Base-by-base conservation (phyloP, 1,284 basidiomycete species). In the Thecaphora frezii region DNA sequence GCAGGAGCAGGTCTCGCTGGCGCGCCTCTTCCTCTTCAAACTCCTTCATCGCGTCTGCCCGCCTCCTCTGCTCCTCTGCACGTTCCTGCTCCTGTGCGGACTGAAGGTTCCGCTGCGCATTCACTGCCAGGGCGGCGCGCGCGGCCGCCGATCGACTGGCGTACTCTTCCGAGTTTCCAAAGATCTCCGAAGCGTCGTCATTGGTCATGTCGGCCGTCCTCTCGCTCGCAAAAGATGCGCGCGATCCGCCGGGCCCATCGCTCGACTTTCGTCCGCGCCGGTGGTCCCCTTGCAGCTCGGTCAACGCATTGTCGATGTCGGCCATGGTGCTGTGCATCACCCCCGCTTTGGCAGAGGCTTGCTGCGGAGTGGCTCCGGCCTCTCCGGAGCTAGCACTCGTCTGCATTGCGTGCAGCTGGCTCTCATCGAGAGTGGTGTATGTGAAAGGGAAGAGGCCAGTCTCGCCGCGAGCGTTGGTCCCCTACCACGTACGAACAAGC, bases 391-490 rank as follows among this genome's bases (percentile, higher is more conserved):
- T 54, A 7, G 44, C 49, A 37, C 61, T 65, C 1, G 59, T 61
- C 22, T 54, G 52, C 22, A 65, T 59, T 37, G 53, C 58, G 28
- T 63, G 59, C 22, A 69, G 74, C 12, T 68, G 63, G 24, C 52
- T 57, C 36, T 62, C 49, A 48, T 78, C 74, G 44, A 62, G 49
- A 25, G 76, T 76, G 2, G 93, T 97, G 79, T 97, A 97, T 59
- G 87, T 88, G 70, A 89, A 86, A 3, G 94, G 96, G 76, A 98
- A 98, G 10, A 98, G 83, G 10, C 94, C 94, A 25, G 86, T 82
- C 77, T 88, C 88, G 5, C 93, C 93, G 25, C 85, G 83, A 16
- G 85, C 79, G 79, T 94, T 96, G 40, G 88, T 88, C 38, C 94
- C 94, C 89, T 93, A 80, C n/a, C n/a, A n/a, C n/a, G 36, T n/a